These are phyloP conservation scores for Phlegmacium glaucopus DNA, from an alignment of 768 basidiomycete species.

Conservation along the genomic window DNA sequence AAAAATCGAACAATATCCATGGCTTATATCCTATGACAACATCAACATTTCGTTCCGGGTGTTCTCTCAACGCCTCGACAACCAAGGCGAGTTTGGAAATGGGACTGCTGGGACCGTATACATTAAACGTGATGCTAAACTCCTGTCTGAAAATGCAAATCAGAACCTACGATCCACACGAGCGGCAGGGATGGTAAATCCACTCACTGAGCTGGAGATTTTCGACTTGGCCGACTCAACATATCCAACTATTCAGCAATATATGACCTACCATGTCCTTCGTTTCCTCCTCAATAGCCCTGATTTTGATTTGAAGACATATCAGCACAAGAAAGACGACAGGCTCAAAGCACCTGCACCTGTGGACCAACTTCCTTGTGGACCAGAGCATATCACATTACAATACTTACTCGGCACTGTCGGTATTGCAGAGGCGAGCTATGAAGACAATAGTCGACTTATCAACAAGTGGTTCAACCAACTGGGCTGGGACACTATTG, in stretches of 20 bases:
- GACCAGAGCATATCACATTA: slow-evolving; percentile 20
- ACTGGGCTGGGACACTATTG: slow-evolving; percentile 15
- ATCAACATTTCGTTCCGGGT: slow-evolving; percentile 31
- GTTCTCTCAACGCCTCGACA: slow-evolving; percentile 35
- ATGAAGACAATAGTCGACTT: slow-evolving; percentile 31
- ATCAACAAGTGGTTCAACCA: slow-evolving; percentile 30
- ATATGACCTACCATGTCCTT: slow-evolving; percentile 19
- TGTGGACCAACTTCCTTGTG: slow-evolving; percentile 21
- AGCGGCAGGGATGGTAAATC: slow-evolving; percentile 16
- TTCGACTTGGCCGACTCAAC: slow-evolving; percentile 12
- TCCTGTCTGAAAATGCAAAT: slow-evolving; percentile 14
- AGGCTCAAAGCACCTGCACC: slow-evolving; percentile 17
- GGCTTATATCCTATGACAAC: slow-evolving; percentile 35
- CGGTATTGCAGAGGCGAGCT: slow-evolving; percentile 36
- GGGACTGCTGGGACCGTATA: slow-evolving; percentile 34
- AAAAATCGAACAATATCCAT: slow-evolving; percentile 23
- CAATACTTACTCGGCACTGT: slow-evolving; percentile 35
- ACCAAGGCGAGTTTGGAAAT: slow-evolving; percentile 30
- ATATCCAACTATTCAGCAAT: slow-evolving; percentile 8
- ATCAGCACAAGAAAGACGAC: slow-evolving; percentile 12
- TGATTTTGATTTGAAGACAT: slow-evolving; percentile 26
- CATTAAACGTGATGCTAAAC: slow-evolving; percentile 22
- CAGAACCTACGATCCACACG: slow-evolving; percentile 15
- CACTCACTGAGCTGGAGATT: slow-evolving; percentile 21
- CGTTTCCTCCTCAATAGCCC: slow-evolving; percentile 21